phyloP scores from a whole-genome alignment of 2,329 filamentous ascomycete genomes.

The Fusarium scirpi region DNA sequence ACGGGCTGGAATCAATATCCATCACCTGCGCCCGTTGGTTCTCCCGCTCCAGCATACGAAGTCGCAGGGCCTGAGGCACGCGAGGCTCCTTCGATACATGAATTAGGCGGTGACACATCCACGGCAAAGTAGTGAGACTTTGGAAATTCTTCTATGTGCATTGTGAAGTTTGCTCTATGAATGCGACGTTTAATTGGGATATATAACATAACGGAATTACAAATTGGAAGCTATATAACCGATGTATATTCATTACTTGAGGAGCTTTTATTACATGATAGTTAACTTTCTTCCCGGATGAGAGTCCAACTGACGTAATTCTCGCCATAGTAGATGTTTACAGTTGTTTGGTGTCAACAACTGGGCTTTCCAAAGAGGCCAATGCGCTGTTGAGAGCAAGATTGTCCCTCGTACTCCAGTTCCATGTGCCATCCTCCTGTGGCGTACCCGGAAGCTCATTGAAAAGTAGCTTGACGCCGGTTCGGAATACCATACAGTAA shows the following conservation, averaged over 20 bases:
- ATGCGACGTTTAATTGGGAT: no score
- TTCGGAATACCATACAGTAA: constrained; percentile 6
- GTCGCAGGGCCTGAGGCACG: constrained; percentile 1
- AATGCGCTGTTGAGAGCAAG: background rate
- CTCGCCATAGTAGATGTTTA: no score
- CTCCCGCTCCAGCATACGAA: constrained; percentile 3
- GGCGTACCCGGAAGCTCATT: background rate
- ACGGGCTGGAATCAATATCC: background rate
- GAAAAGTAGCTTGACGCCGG: background rate
- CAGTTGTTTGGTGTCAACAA: no score
- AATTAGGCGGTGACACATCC: background rate
- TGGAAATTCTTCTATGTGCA: no score
- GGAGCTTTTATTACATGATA: no score
- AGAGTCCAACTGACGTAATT: no score
- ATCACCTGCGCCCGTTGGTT: background rate
- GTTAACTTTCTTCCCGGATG: no score
- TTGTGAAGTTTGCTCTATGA: no score
- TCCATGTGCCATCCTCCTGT: background rate
- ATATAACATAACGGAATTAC: no score
- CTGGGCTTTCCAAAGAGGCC: background rate
- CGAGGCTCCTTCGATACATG: background rate
- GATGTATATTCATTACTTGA: no score
- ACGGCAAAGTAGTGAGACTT: background rate
- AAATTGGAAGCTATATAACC: no score
- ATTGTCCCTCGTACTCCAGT: background rate